These are phyloP conservation scores for Lepiota venenata DNA, from an alignment of 768 basidiomycete genomes.

Conservation along the genomic window DNA sequence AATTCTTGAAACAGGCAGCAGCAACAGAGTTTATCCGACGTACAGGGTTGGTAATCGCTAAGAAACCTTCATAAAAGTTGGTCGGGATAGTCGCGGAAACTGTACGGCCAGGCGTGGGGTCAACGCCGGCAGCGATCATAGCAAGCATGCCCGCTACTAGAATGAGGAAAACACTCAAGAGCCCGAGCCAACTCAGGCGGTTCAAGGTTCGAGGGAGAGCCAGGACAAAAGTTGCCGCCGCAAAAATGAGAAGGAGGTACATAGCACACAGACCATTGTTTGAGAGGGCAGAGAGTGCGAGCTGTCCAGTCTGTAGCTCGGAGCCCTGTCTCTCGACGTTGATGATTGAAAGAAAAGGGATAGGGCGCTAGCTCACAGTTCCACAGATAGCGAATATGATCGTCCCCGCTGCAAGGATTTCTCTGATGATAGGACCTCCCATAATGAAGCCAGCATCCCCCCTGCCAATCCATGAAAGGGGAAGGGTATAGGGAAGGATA, in stretches of 20 bases:
- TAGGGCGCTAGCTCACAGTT: conserved; percentile 26
- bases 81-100: conserved; percentile 34
- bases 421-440: conserved; percentile 44
- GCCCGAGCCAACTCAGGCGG: conserved; percentile 42
- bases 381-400: conserved; percentile 49
- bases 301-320: conserved; percentile 48
- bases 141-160: conserved; percentile 42
- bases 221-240: conserved; percentile 36
- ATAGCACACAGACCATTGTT: conserved; percentile 46
- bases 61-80: conserved; percentile 45
- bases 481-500: background rate
- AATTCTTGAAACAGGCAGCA: background rate
- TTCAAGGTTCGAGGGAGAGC: conserved; percentile 46
- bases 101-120: conserved; percentile 38
- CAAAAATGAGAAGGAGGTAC: conserved; percentile 42
- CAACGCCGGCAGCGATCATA: conserved; percentile 48
- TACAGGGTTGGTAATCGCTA: conserved; percentile 53
- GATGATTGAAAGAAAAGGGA: background rate
- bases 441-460: conserved; percentile 51
- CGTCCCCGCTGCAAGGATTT: conserved; percentile 42
- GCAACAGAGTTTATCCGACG: conserved; percentile 10
- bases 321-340: conserved; percentile 32
- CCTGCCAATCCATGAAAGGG: conserved; percentile 18
- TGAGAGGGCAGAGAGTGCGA: conserved; percentile 45
- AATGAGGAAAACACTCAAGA: conserved; percentile 40